Evolutionary conservation across 495 filamentous ascomycete genomes (phyloP).

Genomic region (Darksidea phi): DNA sequence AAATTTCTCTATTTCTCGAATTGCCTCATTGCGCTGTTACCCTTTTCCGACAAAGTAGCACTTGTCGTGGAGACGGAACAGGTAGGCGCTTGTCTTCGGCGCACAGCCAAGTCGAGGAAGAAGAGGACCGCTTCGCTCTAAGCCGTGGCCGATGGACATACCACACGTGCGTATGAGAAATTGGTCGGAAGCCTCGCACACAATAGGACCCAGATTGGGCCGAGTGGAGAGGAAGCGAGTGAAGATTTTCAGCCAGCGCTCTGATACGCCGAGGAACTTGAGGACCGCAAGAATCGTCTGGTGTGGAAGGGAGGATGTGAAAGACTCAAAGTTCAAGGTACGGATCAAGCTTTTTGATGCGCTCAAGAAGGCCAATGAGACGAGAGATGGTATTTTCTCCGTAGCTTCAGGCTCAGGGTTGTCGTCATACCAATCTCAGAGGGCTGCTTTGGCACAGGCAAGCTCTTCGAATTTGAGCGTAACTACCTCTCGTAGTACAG

Average conservation of each 20-base stretch:
- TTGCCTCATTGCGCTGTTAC: slow-evolving; percentile 7
- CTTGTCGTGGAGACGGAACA: slow-evolving; percentile 27
- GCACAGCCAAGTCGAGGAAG: slow-evolving; percentile 28
- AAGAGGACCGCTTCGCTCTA: slow-evolving; percentile 29
- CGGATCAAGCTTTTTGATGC: slow-evolving; percentile 27
- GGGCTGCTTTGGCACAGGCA: slow-evolving; percentile 3
- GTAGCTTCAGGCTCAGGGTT: background rate
- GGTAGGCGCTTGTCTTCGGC: slow-evolving; percentile 16
- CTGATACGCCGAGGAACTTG: slow-evolving; percentile 30
- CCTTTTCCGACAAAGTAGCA: slow-evolving; percentile 17
- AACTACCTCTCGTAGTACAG: slow-evolving; percentile 10
- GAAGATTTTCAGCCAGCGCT: slow-evolving; percentile 31
- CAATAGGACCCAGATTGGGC: slow-evolving; percentile 26
- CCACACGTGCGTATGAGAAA: slow-evolving; percentile 16
- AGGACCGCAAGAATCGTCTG: slow-evolving; percentile 26
- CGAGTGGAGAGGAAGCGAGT: slow-evolving; percentile 25
- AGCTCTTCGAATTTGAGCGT: slow-evolving; percentile 32
- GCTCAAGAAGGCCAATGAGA: slow-evolving; percentile 11
- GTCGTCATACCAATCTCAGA: slow-evolving; percentile 7
- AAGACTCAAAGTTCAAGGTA: slow-evolving; percentile 20
- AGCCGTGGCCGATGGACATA: slow-evolving; percentile 14
- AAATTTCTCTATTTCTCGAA: slow-evolving; percentile 1
- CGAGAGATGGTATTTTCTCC: slow-evolving; percentile 13
- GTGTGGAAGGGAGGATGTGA: slow-evolving; percentile 26
- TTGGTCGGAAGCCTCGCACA: slow-evolving; percentile 18